phyloP scores from a whole-genome alignment of 139 green algal species.

The Limnomonas spitsbergensis region DNA sequence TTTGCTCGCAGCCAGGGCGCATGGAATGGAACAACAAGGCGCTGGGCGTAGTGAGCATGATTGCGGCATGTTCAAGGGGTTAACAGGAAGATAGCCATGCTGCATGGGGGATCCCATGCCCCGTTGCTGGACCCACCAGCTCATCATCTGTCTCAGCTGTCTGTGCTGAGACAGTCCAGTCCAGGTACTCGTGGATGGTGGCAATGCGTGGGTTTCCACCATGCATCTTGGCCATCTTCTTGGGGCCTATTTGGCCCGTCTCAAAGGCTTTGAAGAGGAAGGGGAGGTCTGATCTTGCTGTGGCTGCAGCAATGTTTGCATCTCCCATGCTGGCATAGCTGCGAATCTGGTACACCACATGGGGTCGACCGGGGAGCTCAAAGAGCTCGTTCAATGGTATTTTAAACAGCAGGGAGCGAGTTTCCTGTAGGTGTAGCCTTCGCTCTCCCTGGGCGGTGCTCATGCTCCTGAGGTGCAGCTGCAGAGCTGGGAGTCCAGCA shows the following conservation, averaged over 20 bases:
- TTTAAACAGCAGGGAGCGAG: conserved; percentile 38
- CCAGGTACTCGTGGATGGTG: conserved; percentile 94
- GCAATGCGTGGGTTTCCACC: conserved; percentile 60
- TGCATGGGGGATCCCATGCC: no score
- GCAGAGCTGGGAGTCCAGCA: no score
- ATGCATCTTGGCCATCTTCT: conserved; percentile 60
- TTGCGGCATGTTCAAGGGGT: no score
- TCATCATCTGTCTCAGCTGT: conserved; percentile 59
- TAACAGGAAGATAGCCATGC: no score
- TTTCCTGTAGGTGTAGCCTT: conserved; percentile 18
- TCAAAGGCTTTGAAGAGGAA: conserved; percentile 94
- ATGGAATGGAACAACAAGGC: no score
- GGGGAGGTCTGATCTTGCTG: conserved; percentile 51
- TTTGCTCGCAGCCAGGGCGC: no score
- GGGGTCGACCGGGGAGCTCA: conserved; percentile 70
- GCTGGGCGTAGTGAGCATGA: no score
- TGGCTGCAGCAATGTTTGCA: conserved; percentile 20
- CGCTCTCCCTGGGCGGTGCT: conserved; percentile 34
- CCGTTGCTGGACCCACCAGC: conserved; percentile 36
- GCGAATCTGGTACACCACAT: conserved; percentile 63
- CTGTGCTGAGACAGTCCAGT: conserved; percentile 87
- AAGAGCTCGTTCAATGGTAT: conserved; percentile 56
- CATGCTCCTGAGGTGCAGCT: no score
- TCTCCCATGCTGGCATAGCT: conserved; percentile 42
- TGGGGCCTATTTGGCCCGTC: conserved; percentile 68